Base-by-base conservation (phyloP, 176 grass and related monocot genomes). In the Areca catechu region DNA sequence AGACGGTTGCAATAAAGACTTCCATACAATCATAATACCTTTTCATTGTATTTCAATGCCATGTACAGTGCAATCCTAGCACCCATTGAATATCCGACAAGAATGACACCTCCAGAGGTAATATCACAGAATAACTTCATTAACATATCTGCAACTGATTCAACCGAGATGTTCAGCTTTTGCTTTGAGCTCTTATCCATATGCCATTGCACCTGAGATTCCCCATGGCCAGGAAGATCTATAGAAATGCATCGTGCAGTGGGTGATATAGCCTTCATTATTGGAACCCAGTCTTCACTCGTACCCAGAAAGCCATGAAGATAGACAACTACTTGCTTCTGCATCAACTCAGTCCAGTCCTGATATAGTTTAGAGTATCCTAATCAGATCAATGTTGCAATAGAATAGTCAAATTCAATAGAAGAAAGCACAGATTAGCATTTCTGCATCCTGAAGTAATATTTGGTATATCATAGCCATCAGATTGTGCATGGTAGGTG, bases 221-320 rank as follows among this genome's bases (percentile, higher is more conserved):
- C 76, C 2, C 86, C 83, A 19, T 96, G 92, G 14, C 92, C 92
- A 65, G 92, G 92, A 77, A 96, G 86, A 77, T 96, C 92, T 63
- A 90, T 30, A 60, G 83, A 74, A 63, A 96, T 82, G 51, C 68
- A 66, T 17, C 61, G 74, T 76, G 79, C 80, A 75, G 54, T 70
- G 0, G 60, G 53, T 53, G 83, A 82, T 56, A 96, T 71, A 75
- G 83, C 61, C 74, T 84, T 90, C 82, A 96, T 90, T 56, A 78
- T 82, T 20, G 79, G 77, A 67, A 67, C 52, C 92, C 92, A 96
- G 50, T 96, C 92, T 68, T 96, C 70, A 82, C 68, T 87, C 37
- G 80, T 82, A 56, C 92, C 86, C 77, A 96, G 83, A 89, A 96
- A 96, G 67, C 91, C 91, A 84, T 96, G 91, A 76, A 96, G 91